These are phyloP conservation scores for Haplosporangium sp. DNA, from an alignment of 371 early-diverging fungal species.

Conservation along the genomic window DNA sequence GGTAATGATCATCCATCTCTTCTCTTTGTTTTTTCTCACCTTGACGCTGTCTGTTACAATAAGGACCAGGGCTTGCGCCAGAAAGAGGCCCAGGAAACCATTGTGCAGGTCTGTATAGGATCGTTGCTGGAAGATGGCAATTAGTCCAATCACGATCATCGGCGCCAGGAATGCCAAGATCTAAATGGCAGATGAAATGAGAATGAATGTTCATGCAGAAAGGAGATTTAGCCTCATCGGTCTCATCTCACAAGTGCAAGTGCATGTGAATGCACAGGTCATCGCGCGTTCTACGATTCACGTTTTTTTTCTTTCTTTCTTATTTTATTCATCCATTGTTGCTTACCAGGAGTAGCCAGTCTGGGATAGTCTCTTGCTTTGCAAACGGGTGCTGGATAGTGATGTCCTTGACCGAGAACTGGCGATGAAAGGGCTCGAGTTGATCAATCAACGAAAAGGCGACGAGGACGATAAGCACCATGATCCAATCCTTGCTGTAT, in stretches of 20 bases:
- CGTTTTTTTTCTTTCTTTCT: constrained; percentile 1
- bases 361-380: constrained; percentile 70
- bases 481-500: constrained; percentile 61
- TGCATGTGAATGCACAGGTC: neutral
- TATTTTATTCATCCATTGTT: neutral
- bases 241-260: too few species aligned
- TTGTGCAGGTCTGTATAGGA: constrained; percentile 74
- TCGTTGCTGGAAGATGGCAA: constrained; percentile 58
- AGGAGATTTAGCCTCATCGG: too few species aligned
- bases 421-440: constrained; percentile 74
- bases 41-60: constrained; percentile 81
- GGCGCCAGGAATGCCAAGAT: constrained; percentile 66
- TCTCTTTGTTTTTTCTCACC: constrained; percentile 51
- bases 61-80: constrained; percentile 71
- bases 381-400: constrained; percentile 74
- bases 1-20: too few species aligned
- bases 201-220: neutral
- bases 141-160: constrained; percentile 58
- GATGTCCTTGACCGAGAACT: constrained; percentile 76
- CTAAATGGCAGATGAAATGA: constrained; percentile 15
- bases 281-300: too few species aligned
- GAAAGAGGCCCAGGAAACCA: constrained; percentile 59
- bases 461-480: constrained; percentile 67
- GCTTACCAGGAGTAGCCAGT: constrained; percentile 64
- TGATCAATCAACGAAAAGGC: constrained; percentile 69